A percentile compares a stretch with the other conserved stretches of the same genome.
Evolutionary conservation across 257 asterid species (phyloP).

Genomic region (Rhazya stricta): DNA sequence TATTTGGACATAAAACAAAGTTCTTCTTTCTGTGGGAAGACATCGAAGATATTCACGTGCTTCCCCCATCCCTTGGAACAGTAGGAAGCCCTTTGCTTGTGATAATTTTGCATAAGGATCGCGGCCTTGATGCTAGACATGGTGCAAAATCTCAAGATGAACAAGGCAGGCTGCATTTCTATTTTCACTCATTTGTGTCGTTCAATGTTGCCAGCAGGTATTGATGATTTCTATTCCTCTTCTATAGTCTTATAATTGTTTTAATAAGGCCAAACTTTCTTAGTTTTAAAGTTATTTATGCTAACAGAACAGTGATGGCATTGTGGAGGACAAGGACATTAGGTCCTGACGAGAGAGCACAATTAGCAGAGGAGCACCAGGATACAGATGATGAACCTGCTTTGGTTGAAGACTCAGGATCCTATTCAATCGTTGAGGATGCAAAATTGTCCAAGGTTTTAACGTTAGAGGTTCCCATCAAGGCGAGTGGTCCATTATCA

Average conservation of each 20-base stretch:
- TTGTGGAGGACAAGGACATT: constrained; percentile 77
- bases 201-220: constrained; percentile 83
- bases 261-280: background rate
- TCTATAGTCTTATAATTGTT: background rate
- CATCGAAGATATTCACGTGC: constrained; percentile 76
- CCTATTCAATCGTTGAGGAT: constrained; percentile 51
- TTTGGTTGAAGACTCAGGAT: constrained; percentile 41
- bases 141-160: constrained; percentile 79
- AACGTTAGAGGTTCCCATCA: constrained; percentile 52
- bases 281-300: background rate
- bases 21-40: constrained; percentile 95
- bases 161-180: constrained; percentile 76
- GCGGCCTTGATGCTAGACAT: constrained; percentile 69
- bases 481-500: constrained; percentile 36
- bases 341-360: constrained; percentile 53
- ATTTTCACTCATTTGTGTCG: constrained; percentile 80
- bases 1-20: constrained; percentile 81
- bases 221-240: constrained; percentile 4
- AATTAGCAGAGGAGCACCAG: constrained; percentile 47
- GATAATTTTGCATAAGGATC: constrained; percentile 65
- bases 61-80: constrained; percentile 68
- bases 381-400: constrained; percentile 43
- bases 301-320: constrained; percentile 69
- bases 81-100: constrained; percentile 80
- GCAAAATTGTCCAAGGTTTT: constrained; percentile 55